Percentiles rank a stretch among this genome's conserved stretches.
Conservation (phyloP, 306 rosid species). For the Citrullus mucosospermus region DNA sequence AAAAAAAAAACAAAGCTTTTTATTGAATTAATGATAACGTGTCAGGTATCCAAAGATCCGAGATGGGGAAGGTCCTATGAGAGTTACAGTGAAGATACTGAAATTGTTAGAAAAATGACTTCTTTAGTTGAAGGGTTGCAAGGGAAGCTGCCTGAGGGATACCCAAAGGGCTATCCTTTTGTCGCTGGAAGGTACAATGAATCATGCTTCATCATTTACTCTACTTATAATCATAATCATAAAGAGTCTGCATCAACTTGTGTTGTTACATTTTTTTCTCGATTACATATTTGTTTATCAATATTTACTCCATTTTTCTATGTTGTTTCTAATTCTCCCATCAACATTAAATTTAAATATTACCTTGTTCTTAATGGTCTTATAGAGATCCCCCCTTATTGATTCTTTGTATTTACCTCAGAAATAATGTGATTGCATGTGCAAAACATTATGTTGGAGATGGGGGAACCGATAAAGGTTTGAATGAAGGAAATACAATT, state of each 20-base stretch:
- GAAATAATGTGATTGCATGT: conserved; percentile 77
- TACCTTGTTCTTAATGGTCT: neutral
- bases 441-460: conserved; percentile 97
- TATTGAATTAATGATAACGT: neutral
- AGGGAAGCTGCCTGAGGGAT: conserved; percentile 63
- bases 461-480: conserved; percentile 76
- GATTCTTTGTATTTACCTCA: conserved; percentile 17
- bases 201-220: too few relatives aligned
- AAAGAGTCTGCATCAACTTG: too few relatives aligned
- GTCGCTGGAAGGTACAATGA: conserved; percentile 55
- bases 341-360: too few relatives aligned
- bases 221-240: too few relatives aligned
- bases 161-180: conserved; percentile 61
- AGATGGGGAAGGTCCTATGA: conserved; percentile 92
- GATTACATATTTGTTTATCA: too few relatives aligned
- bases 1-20: neutral
- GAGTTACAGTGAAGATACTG: conserved; percentile 71
- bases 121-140: conserved; percentile 70
- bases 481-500: conserved; percentile 68
- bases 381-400: neutral
- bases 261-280: too few relatives aligned
- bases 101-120: conserved; percentile 63
- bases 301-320: too few relatives aligned
- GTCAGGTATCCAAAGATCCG: conserved; percentile 77
- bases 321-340: too few relatives aligned